Percentiles rank a stretch among this genome's conserved stretches.
These are phyloP conservation scores for Forsythia viridissima DNA, from an alignment of 257 asterid genomes.

Conservation along the genomic window DNA sequence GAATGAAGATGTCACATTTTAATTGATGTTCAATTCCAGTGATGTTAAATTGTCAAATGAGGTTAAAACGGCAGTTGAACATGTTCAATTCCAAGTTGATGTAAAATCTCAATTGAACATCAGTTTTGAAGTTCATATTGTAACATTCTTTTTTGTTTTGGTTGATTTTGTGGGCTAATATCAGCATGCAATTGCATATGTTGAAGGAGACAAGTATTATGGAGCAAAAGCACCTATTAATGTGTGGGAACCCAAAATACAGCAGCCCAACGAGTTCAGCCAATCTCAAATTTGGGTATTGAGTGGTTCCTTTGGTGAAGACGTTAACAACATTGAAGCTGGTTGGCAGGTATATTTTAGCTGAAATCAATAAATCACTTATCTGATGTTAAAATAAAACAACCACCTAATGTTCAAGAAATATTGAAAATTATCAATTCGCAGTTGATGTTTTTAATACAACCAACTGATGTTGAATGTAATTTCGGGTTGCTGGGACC, in stretches of 20 bases:
- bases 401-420: no score
- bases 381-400: no score
- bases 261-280: slow-evolving; percentile 84
- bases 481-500: no score
- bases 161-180: slow-evolving; percentile 13
- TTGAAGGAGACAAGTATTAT: slow-evolving; percentile 70
- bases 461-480: no score
- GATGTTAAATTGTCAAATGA: no score
- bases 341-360: slow-evolving; percentile 77
- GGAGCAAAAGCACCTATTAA: slow-evolving; percentile 85
- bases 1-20: no score
- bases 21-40: no score
- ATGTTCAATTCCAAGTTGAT: no score
- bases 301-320: slow-evolving; percentile 86
- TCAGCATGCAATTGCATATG: slow-evolving; percentile 90
- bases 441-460: no score
- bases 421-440: no score
- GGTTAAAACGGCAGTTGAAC: no score
- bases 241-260: slow-evolving; percentile 88
- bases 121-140: slow-evolving; percentile 14
- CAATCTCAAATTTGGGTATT: slow-evolving; percentile 84
- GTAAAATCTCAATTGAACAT: no score
- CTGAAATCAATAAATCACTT: not conserved
- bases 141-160: not conserved
- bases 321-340: slow-evolving; percentile 90